These are phyloP conservation scores for Hibiscus mutabilis DNA, from an alignment of 345 rosid species.

Conservation along the genomic window DNA sequence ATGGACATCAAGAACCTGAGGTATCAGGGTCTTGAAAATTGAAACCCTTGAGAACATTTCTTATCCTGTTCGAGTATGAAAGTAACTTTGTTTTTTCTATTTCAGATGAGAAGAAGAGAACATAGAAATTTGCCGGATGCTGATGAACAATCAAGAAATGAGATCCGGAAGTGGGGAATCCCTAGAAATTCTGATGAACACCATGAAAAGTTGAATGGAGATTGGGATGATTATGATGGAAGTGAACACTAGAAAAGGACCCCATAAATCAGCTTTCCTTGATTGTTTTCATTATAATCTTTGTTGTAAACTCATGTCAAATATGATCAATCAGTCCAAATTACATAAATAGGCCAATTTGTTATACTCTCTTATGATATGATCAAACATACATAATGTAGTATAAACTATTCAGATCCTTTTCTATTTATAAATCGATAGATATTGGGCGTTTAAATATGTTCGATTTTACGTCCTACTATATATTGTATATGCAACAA, in stretches of 20 bases:
- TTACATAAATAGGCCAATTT: too few relatives aligned
- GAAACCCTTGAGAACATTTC: background rate
- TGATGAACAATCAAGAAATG: conserved; percentile 28
- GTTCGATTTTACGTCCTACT: too few relatives aligned
- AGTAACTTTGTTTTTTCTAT: background rate
- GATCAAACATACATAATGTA: too few relatives aligned
- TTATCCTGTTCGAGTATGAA: background rate
- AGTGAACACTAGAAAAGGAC: conserved; percentile 10
- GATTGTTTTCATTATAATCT: background rate
- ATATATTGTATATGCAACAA: too few relatives aligned
- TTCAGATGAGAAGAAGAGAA: conserved; percentile 25
- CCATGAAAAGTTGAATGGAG: conserved; percentile 27
- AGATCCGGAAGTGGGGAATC: conserved; percentile 21
- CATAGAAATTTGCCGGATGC: conserved; percentile 30
- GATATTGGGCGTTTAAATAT: too few relatives aligned
- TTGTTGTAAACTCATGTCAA: background rate
- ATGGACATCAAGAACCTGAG: conserved; percentile 29
- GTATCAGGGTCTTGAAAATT: conserved; percentile 15
- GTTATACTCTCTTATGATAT: too few relatives aligned
- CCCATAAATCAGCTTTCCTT: background rate
- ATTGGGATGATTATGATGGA: conserved; percentile 27
- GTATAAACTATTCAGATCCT: too few relatives aligned
- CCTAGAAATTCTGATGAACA: conserved; percentile 25
- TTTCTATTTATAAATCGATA: too few relatives aligned
- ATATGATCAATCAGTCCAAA: background rate